Conservation (phyloP, 164 flowering plant genomes). For the Santalum album region DNA sequence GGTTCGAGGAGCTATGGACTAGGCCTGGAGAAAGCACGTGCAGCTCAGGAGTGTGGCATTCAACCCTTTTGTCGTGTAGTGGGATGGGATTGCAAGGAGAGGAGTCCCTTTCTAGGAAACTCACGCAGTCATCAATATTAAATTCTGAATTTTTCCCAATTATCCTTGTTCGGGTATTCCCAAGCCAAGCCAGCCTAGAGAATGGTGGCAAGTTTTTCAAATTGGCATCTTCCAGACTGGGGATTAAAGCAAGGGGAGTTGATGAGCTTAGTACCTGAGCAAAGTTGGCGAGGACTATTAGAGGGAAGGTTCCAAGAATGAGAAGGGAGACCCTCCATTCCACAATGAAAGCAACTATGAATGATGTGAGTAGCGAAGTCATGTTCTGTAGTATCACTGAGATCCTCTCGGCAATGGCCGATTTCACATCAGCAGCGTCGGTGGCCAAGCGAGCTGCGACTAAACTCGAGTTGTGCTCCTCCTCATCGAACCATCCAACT, state of each 20-base stretch:
- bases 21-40: constrained; percentile 31
- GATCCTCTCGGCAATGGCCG: constrained; percentile 92
- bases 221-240: too few species aligned
- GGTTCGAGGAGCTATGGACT: constrained; percentile 10
- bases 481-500: constrained; percentile 98
- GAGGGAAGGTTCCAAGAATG: constrained; percentile 84
- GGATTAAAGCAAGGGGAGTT: background rate
- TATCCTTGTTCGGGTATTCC: background rate
- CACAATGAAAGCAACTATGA: constrained; percentile 87
- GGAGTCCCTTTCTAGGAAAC: constrained; percentile 1
- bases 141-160: background rate
- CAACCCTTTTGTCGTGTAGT: constrained; percentile 24
- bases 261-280: constrained; percentile 58
- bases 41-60: constrained; percentile 10
- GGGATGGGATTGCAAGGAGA: constrained; percentile 15
- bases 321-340: constrained; percentile 99
- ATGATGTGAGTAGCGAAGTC: constrained; percentile 96
- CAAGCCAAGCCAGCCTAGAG: too few species aligned
- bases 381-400: constrained; percentile 96
- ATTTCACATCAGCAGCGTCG: constrained; percentile 93
- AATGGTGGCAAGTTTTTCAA: too few species aligned
- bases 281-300: constrained; percentile 88
- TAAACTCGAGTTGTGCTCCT: constrained; percentile 91
- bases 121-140: background rate
- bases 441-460: constrained; percentile 84